Conservation (phyloP, 352 stramenopile species). For the Globisporangium splendens region DNA sequence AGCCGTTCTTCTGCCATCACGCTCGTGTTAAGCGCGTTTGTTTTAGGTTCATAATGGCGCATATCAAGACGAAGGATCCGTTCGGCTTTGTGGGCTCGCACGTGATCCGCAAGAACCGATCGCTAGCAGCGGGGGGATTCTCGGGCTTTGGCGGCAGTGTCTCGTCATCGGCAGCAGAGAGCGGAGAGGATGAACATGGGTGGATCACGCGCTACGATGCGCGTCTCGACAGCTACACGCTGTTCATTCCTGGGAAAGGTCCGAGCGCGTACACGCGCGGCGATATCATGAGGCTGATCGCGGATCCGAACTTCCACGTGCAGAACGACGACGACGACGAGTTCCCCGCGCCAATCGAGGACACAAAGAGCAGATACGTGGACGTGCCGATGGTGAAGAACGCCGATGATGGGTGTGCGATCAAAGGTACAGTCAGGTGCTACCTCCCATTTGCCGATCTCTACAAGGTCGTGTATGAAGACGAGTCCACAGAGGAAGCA, state of each 20-base stretch:
- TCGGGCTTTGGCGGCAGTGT: neutral
- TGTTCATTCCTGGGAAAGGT: constrained; percentile 50
- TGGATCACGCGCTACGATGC: constrained; percentile 75
- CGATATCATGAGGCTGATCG: constrained; percentile 65
- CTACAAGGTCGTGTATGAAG: constrained; percentile 52
- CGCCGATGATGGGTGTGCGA: neutral
- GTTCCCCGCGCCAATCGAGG: constrained; percentile 47
- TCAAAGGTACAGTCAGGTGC: constrained; percentile 36
- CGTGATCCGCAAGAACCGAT: constrained; percentile 30
- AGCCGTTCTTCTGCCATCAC: neutral
- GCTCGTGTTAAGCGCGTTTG: neutral
- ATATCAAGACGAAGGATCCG: constrained; percentile 47
- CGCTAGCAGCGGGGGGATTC: neutral
- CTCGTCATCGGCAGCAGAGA: constrained; percentile 3
- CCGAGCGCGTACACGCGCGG: constrained; percentile 30
- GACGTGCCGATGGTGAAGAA: constrained; percentile 32
- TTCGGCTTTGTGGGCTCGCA: constrained; percentile 64
- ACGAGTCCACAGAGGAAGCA: constrained; percentile 41
- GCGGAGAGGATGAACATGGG: constrained; percentile 33
- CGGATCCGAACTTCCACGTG: constrained; percentile 49
- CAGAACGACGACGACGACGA: constrained; percentile 38
- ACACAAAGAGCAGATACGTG: constrained; percentile 51
- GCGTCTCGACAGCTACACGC: constrained; percentile 54
- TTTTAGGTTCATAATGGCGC: constrained; percentile 5
- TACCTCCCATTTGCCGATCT: constrained; percentile 62